These are phyloP conservation scores for Pleurotus ostreatus DNA, from an alignment of 768 basidiomycete species.

Conservation along the genomic window DNA sequence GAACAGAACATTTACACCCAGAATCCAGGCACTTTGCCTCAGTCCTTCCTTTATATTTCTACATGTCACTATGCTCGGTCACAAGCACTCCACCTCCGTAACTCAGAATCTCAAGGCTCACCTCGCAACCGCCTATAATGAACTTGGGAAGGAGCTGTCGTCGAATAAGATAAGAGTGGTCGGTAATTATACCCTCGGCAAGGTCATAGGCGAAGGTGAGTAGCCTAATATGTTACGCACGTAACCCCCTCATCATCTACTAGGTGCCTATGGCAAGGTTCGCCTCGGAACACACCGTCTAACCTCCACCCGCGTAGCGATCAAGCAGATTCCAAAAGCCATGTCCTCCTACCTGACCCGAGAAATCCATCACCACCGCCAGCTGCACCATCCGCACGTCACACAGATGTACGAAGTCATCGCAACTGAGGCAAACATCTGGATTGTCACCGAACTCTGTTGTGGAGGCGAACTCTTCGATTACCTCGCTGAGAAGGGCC, in stretches of 20 bases:
- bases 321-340: constrained; percentile 97
- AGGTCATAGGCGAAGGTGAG: constrained; percentile 92
- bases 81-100: constrained; percentile 59
- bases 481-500: constrained; percentile 93
- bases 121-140: constrained; percentile 94
- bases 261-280: constrained; percentile 95
- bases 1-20: too few species aligned
- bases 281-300: constrained; percentile 92
- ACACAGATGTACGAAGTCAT: constrained; percentile 97
- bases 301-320: constrained; percentile 87
- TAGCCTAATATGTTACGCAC: constrained; percentile 10
- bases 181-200: constrained; percentile 91
- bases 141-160: constrained; percentile 94
- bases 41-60: constrained; percentile 12
- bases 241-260: background rate
- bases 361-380: constrained; percentile 98
- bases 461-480: constrained; percentile 97
- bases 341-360: constrained; percentile 89
- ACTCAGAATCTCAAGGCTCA: constrained; percentile 80
- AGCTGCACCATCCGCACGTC: constrained; percentile 92
- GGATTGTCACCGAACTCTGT: constrained; percentile 97
- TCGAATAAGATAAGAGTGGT: constrained; percentile 87
- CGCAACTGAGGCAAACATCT: constrained; percentile 92
- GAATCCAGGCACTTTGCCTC: constrained; percentile 12
- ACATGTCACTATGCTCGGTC: constrained; percentile 37